These are phyloP conservation scores for Plasmodium cynomolgi DNA, from an alignment of 169 alveolate species.

Conservation along the genomic window DNA sequence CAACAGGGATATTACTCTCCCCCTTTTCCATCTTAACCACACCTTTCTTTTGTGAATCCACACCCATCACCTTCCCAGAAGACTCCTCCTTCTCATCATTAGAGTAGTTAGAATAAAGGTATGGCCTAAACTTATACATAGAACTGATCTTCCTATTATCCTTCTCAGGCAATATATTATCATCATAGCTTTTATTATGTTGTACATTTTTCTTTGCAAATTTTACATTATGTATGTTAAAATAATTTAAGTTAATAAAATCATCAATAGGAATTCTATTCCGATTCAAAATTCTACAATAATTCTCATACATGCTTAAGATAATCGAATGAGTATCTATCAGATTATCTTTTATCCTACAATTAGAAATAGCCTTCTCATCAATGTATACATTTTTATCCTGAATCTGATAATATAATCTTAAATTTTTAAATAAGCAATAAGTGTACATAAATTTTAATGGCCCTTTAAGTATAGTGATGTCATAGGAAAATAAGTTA, in stretches of 20 bases:
- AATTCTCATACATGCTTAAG: slow-evolving; percentile 28
- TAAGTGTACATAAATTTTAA: slow-evolving; percentile 32
- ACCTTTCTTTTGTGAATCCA: neutral
- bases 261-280: slow-evolving; percentile 9
- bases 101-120: slow-evolving; percentile 2
- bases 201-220: slow-evolving; percentile 40
- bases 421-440: slow-evolving; percentile 53
- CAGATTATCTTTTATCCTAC: slow-evolving; percentile 41
- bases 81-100: neutral
- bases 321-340: slow-evolving; percentile 49
- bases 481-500: slow-evolving; percentile 49
- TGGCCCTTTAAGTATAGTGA: slow-evolving; percentile 19
- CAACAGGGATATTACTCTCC: neutral
- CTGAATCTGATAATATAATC: slow-evolving; percentile 26
- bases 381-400: slow-evolving; percentile 22
- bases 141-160: slow-evolving; percentile 33
- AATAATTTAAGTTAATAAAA: slow-evolving; percentile 38
- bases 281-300: neutral
- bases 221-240: slow-evolving; percentile 46
- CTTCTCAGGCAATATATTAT: slow-evolving; percentile 22
- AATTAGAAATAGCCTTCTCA: slow-evolving; percentile 11
- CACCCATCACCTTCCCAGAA: neutral
- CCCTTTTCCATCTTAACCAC: neutral
- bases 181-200: slow-evolving; percentile 33
- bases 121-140: slow-evolving; percentile 13